Evolutionary conservation across 305 asterid genomes (phyloP), one percentile per base, ranked within the genome.

Genomic region (Petunia hybrid): DNA sequence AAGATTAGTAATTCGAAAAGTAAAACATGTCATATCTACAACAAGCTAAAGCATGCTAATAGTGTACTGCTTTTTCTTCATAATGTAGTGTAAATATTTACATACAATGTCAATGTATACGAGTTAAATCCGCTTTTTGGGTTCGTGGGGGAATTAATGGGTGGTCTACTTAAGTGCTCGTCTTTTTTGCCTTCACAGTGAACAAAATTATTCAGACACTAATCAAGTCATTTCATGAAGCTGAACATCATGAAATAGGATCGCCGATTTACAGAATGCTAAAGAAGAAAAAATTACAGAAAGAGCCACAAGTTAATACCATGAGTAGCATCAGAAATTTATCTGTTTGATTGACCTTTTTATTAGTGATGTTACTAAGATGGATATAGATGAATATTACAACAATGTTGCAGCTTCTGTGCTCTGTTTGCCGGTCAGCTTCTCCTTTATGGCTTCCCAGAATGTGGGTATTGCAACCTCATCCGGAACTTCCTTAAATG

Each of bases 401-500:
- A 73, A 53, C 35, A 73, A 38, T 14, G 7, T 73, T 51, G 78
- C 64, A 51, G 64, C 48, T 53, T 73, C 78, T 73, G 63, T 35
- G 78, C 78, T 73, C n/a, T 46, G 59, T 31, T 71, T 46, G 35
- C 46, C 78, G 7, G 48, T 51, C 42, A 65, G 80, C 88, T 88
- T 93, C 81, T 87, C 93, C 91, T 92, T 94, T 56, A 96, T 83
- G 81, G 98, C 97, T 73, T 94, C 96, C 98, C 98, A 94, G 76
- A 94, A 93, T 63, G 97, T 95, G 68, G 97, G 98, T 70, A 96
- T 82, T 16, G 99, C 99, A 76, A 89, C 89, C 78, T 93, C 95
- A 83, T 94, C 94, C 0, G 98, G 94, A 61, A 96, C 92, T 90
- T 96, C 99, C 86, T 94, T 93, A 89, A 96, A 93, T 5, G 99